These are phyloP conservation scores for Volvox africanus DNA, from an alignment of 139 green algal genomes.

Conservation along the genomic window DNA sequence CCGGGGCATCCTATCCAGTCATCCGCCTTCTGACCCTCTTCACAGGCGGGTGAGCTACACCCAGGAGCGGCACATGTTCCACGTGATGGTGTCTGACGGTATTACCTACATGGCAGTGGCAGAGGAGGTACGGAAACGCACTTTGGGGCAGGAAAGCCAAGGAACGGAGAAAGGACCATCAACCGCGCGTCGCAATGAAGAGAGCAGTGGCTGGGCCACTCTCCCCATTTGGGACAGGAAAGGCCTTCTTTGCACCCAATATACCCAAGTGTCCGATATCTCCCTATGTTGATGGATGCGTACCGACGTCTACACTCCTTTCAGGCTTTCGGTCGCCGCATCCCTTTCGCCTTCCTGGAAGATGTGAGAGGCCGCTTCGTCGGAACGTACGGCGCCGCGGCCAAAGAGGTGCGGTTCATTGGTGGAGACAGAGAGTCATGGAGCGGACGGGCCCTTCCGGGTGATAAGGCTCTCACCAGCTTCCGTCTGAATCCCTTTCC, in stretches of 20 bases:
- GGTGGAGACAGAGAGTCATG: no score
- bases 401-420: conserved; percentile 50
- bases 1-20: no score
- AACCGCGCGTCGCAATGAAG: no score
- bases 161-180: background rate
- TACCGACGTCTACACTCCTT: background rate
- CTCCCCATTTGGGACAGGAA: no score
- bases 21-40: background rate
- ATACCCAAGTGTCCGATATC: no score
- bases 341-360: conserved; percentile 94
- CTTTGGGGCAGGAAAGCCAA: background rate
- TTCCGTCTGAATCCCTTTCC: background rate
- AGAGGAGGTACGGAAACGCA: conserved; percentile 74
- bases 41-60: conserved; percentile 84
- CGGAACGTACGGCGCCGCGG: conserved; percentile 68
- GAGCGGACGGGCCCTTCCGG: no score
- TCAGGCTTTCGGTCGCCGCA: conserved; percentile 78
- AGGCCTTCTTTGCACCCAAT: no score
- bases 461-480: no score
- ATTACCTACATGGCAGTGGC: conserved; percentile 92
- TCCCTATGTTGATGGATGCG: no score
- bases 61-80: conserved; percentile 91
- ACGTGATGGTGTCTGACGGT: conserved; percentile 81
- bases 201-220: no score
- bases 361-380: conserved; percentile 85